Base-by-base conservation (phyloP, 345 rosid species). In the Cardamine resedifolia region DNA sequence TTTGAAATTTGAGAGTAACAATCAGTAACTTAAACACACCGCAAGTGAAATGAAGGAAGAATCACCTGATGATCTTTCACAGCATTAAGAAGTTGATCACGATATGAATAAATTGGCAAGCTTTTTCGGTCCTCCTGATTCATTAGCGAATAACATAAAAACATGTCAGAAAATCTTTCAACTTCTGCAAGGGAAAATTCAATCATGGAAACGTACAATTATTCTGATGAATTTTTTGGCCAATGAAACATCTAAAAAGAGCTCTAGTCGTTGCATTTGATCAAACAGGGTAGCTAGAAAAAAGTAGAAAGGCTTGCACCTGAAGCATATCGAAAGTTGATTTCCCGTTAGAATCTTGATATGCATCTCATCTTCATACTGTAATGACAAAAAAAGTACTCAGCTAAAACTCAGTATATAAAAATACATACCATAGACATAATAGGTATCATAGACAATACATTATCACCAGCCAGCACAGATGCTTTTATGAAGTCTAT, bases 401-500 rank as follows among this genome's bases (percentile, higher is more conserved):
- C 7, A 70, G 57, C 48, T n/a, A 43, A 10, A 31, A 27, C 19
- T 45, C 48, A 7, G 47, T 27, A 56, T 28, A 41, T 38, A 10
- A 56, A 18, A 38, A 28, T 10, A 58, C 1, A 10, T 12, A 6
- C 7, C 15, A 23, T 24, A 56, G 20, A 7, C 30, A 24, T 36
- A 62, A 51, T 26, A 58, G 33, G 53, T 9, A 11, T 55, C 52
- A 70, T 6, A 58, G 64, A 48, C 80, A 66, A 18, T 81, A 86
- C 96, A 77, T 84, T 82, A 49, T 87, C 97, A 62, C 96, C 97
- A 56, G 77, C 84, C 79, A 89, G 73, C 26, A 86, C 93, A 31
- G 86, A 80, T 63, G 85, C 88, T 83, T 81, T 86, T 74, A 91
- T 81, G 75, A 91, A 91, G 18, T 89, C 89, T 64, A 91, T 91